These are phyloP conservation scores for Cordyceps pruinosa DNA, from an alignment of 2,329 filamentous ascomycete species.

Conservation along the genomic window DNA sequence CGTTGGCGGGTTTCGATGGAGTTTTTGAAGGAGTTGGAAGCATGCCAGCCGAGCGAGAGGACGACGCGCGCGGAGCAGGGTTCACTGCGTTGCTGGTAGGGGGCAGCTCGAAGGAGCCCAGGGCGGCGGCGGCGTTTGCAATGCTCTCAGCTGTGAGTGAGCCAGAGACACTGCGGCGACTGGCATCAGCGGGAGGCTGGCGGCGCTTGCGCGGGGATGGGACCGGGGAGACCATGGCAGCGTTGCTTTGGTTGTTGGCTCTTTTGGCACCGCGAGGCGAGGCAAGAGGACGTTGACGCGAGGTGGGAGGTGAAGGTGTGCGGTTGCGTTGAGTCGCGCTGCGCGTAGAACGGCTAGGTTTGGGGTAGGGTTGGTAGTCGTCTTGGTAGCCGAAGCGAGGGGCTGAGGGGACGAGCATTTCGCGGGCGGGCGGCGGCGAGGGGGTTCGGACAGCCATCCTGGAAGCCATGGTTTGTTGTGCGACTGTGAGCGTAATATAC, in stretches of 20 bases:
- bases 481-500: background rate
- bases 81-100: conserved; percentile 21
- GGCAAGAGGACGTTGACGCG: conserved; percentile 26
- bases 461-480: conserved; percentile 25
- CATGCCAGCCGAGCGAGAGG: conserved; percentile 37
- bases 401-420: conserved; percentile 59
- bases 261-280: conserved; percentile 30
- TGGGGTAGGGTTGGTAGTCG: conserved; percentile 65
- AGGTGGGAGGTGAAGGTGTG: conserved; percentile 47
- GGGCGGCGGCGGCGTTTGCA: conserved; percentile 35
- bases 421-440: conserved; percentile 40
- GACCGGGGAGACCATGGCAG: conserved; percentile 35
- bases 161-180: conserved; percentile 38
- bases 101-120: conserved; percentile 27
- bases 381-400: conserved; percentile 63
- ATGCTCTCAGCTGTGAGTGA: conserved; percentile 38
- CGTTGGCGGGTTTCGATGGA: conserved; percentile 54
- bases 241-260: conserved; percentile 20
- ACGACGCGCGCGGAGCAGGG: conserved; percentile 20
- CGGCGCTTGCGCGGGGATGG: conserved; percentile 47
- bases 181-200: conserved; percentile 38
- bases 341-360: conserved; percentile 51
- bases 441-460: conserved; percentile 41
- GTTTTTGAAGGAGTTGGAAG: conserved; percentile 76
- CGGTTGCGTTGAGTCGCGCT: conserved; percentile 52